These are phyloP conservation scores for Purshia tridentata DNA, from an alignment of 306 rosid genomes.

Conservation along the genomic window DNA sequence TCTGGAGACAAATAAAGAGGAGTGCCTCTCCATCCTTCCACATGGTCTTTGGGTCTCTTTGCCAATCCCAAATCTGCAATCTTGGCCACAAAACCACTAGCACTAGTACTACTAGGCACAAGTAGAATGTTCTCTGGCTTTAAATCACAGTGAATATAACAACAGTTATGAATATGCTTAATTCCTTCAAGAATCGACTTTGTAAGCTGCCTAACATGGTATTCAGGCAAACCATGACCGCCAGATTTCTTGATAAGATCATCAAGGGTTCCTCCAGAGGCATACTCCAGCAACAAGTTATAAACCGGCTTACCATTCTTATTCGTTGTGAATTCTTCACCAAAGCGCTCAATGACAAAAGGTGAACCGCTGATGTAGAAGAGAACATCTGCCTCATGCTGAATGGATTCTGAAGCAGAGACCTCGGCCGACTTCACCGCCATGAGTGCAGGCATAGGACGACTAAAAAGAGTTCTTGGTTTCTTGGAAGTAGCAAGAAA, in stretches of 20 bases:
- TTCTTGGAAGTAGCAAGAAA: conserved; percentile 30
- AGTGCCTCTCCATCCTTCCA: conserved; percentile 26
- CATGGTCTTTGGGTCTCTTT: conserved; percentile 15
- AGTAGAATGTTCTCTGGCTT: conserved; percentile 19
- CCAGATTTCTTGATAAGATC: conserved; percentile 17
- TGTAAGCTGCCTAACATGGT: not conserved
- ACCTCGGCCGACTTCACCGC: conserved; percentile 35
- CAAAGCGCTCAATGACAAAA: conserved; percentile 17
- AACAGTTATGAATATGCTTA: conserved; percentile 4
- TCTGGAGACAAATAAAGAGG: conserved; percentile 31
- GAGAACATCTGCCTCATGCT: conserved; percentile 28
- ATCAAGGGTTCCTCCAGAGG: conserved; percentile 31
- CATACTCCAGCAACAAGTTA: conserved; percentile 33
- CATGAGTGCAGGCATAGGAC: conserved; percentile 25
- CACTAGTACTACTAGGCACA: not conserved
- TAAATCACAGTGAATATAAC: conserved; percentile 16
- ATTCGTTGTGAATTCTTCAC: conserved; percentile 24
- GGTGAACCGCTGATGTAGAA: conserved; percentile 15
- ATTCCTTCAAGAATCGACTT: conserved; percentile 16
- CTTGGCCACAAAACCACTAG: conserved; percentile 21
- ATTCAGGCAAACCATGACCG: conserved; percentile 7
- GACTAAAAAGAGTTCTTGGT: not conserved
- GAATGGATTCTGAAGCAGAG: conserved; percentile 24
- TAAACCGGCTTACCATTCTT: conserved; percentile 21
- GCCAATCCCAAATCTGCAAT: conserved; percentile 36